Base-by-base conservation (phyloP, 1,284 basidiomycete genomes). In the Uromyces viciae-fabae region DNA sequence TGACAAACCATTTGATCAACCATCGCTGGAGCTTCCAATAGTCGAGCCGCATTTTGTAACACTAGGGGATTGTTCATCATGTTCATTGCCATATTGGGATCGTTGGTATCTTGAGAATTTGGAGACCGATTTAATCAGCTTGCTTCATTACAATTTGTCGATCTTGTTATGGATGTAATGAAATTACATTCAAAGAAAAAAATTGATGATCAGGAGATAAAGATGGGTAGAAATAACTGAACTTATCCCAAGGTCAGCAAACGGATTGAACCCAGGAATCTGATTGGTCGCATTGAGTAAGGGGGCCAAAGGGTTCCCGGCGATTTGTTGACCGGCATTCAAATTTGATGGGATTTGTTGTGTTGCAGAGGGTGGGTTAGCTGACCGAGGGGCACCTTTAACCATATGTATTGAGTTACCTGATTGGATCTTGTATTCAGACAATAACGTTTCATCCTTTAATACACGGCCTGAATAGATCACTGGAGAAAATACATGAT, bases 221-320 rank as follows among this genome's bases (percentile, higher is more conserved):
- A 19, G 33, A 42, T 58, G 36, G 19, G 33, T n/a, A 17, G 31
- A 17, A 40, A 42, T 14, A 60, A 72, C 64, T 58, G 3, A 71
- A 79, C 97, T 97, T 73, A 94, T 83, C 11, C 94, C 92, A 89
- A 95, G 90, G 3, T 91, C 92, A 0, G 91, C 89, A 84, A 97
- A 96, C 0, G 94, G 94, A 84, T 96, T 95, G 85, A 94, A 88
- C 3, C 91, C 92, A 0, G 90, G 91, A 89, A 92, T 90, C 40
- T 82, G 77, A 36, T 79, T 79, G 19, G 77, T 79, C 40, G 85
- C 84, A 79, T 86, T 86, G 82, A 86, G 83, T 31, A 87, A 82
- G 0, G 85, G 85, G 0, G 86, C 86, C 52, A 87, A 82, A 3
- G 86, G 85, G 76, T 86, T 86, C 17, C 84, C 83, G 22, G 83